These are phyloP conservation scores for Phaeosphaeriaceae sp. DNA, from an alignment of 2,329 filamentous ascomycete species.

Conservation along the genomic window DNA sequence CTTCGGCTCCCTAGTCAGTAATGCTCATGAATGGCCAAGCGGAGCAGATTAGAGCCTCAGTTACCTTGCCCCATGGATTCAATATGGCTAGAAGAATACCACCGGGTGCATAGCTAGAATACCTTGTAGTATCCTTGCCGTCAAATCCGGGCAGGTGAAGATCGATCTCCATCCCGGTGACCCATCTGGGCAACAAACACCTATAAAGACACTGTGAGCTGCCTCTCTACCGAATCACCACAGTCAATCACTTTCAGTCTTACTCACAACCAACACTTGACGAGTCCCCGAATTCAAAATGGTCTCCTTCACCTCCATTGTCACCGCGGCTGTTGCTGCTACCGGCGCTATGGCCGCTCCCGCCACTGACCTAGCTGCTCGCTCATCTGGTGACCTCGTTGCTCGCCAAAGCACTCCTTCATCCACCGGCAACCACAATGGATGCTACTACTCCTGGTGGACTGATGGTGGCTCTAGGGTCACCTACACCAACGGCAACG, in stretches of 20 bases:
- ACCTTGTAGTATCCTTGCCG: conserved; percentile 22
- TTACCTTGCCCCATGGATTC: conserved; percentile 16
- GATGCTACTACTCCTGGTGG: conserved; percentile 68
- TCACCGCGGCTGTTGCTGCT: conserved; percentile 32
- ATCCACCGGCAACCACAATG: conserved; percentile 60
- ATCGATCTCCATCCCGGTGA: conserved; percentile 5
- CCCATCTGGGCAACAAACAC: conserved; percentile 7
- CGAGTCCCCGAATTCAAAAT: conserved; percentile 21
- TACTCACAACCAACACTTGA: conserved; percentile 5
- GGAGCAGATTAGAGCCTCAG: conserved; percentile 22
- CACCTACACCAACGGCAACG: conserved; percentile 62
- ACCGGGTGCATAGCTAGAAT: conserved; percentile 13
- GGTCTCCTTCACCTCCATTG: conserved; percentile 38
- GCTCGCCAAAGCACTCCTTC: conserved; percentile 52
- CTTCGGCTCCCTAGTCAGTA: neutral
- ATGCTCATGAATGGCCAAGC: conserved; percentile 20
- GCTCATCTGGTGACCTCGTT: conserved; percentile 37
- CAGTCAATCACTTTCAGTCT: conserved; percentile 13
- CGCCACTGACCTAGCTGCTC: conserved; percentile 46
- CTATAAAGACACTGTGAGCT: conserved; percentile 28
- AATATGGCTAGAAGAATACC: conserved; percentile 26
- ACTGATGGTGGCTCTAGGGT: conserved; percentile 60
- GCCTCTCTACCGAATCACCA: conserved; percentile 15
- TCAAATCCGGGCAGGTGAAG: conserved; percentile 7
- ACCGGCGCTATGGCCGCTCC: conserved; percentile 35